Conservation (phyloP, 169 alveolate species). For the Cystoisospora suis region DNA sequence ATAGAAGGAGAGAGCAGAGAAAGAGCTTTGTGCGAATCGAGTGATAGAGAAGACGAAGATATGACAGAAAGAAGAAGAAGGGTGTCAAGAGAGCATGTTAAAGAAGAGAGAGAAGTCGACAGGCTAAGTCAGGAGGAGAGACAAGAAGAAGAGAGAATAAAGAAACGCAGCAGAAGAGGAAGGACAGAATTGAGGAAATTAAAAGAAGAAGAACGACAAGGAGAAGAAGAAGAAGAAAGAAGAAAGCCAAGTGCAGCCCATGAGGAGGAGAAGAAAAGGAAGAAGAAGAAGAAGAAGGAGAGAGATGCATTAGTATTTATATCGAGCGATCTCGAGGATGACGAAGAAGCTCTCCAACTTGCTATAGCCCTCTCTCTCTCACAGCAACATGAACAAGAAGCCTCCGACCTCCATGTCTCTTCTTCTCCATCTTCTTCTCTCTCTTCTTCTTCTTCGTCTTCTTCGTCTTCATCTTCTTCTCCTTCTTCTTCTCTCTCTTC, state of each 20-base stretch:
- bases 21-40: no score
- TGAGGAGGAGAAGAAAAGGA: neutral
- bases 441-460: no score
- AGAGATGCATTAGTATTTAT: neutral
- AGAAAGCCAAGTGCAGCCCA: neutral
- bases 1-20: no score
- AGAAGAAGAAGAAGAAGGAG: neutral
- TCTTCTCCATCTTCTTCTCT: no score
- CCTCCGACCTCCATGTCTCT: no score
- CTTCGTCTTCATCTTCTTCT: no score
- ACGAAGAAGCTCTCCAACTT: constrained; percentile 2
- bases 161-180: neutral
- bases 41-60: no score
- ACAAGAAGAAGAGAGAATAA: neutral
- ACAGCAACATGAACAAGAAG: constrained; percentile 12
- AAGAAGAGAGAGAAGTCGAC: no score
- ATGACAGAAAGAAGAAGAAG: no score
- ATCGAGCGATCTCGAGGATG: neutral
- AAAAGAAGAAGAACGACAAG: neutral
- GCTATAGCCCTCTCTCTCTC: constrained; percentile 20
- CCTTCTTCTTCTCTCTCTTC: no score
- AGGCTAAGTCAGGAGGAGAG: neutral
- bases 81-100: no score
- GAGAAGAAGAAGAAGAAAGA: neutral
- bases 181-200: neutral